Base-by-base conservation (phyloP, 129 eudicot species). In the Deinandra increscens region DNA sequence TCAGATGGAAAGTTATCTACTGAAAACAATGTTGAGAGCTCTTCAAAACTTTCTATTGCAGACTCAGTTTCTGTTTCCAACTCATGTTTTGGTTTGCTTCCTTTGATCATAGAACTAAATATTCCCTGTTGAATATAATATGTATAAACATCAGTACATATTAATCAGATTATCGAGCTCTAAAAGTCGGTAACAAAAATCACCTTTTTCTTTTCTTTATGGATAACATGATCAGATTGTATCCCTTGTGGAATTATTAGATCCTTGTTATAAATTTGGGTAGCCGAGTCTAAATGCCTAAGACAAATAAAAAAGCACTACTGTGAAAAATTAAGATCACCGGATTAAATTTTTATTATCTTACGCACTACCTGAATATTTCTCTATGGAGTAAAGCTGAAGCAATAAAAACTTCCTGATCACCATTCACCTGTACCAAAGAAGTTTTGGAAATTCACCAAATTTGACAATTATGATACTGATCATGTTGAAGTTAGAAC, bases 171-270 rank as follows among this genome's bases (percentile, higher is more conserved):
- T 9, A 7, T 13, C 1, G 37, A n/a, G 49, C 13, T 38, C 48
- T 49, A 42, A 68, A 11, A 58, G 49, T 50, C 18, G 9, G 67
- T n/a, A 19, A 42, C 11, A 48, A 7, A 26, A 43, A 17, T 29
- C 74, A 93, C 98, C 96, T 89, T 94, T 72, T 89, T 94, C 87
- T 89, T 94, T 80, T 94, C 93, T 84, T 94, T 89, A 60, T 73
- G 88, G 71, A 72, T 26, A 44, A 38, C 71, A 39, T 77, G 83
- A 7, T 81, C 78, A 49, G 90, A 58, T 66, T 60, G 64, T 38
- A 62, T 23, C 42, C 74, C 86, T 68, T 81, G 80, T 70, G 80
- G 67, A 76, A 74, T 71, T 22, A 77, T 72, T 56, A 89, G 67
- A 69, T 87, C 86, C 70, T 76, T 83, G 37, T 74, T 65, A 71